A percentile compares a stretch with the other conserved stretches of the same genome.
Evolutionary conservation across 768 basidiomycete species (phyloP).

Genomic region (Suillus placidus): DNA sequence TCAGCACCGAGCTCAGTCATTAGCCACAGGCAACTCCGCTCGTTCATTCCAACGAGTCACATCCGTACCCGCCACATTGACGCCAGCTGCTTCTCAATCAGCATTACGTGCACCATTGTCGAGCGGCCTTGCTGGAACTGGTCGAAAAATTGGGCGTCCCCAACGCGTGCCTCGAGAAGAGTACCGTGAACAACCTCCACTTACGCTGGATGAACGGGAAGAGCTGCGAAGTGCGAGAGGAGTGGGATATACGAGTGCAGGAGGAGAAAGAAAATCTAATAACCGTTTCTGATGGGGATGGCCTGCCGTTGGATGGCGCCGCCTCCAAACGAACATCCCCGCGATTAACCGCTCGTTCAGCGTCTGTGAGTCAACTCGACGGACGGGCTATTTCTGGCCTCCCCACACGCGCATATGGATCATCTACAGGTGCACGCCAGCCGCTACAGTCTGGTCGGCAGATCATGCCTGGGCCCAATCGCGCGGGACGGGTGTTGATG

Average conservation of each 20-base stretch:
- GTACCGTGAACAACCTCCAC: conserved; percentile 30
- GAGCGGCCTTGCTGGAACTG: conserved; percentile 37
- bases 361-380: conserved; percentile 37
- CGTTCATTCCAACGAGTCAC: conserved; percentile 69
- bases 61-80: conserved; percentile 55
- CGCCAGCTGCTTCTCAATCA: conserved; percentile 30
- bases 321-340: conserved; percentile 28
- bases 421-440: conserved; percentile 34
- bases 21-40: conserved; percentile 24
- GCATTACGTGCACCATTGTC: conserved; percentile 33
- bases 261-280: conserved; percentile 46
- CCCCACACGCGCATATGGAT: conserved; percentile 35
- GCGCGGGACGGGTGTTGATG: conserved; percentile 56
- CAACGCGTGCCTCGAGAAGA: conserved; percentile 43
- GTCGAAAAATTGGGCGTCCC: conserved; percentile 37
- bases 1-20: conserved; percentile 33
- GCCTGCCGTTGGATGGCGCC: conserved; percentile 27
- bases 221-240: conserved; percentile 35
- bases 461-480: conserved; percentile 46
- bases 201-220: conserved; percentile 35
- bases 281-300: conserved; percentile 29
- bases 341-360: conserved; percentile 32
- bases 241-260: conserved; percentile 33
- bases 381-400: conserved; percentile 36
- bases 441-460: conserved; percentile 44